These are phyloP conservation scores for Crithidia thermophila DNA, from an alignment of 208 protist genomes.

Conservation along the genomic window DNA sequence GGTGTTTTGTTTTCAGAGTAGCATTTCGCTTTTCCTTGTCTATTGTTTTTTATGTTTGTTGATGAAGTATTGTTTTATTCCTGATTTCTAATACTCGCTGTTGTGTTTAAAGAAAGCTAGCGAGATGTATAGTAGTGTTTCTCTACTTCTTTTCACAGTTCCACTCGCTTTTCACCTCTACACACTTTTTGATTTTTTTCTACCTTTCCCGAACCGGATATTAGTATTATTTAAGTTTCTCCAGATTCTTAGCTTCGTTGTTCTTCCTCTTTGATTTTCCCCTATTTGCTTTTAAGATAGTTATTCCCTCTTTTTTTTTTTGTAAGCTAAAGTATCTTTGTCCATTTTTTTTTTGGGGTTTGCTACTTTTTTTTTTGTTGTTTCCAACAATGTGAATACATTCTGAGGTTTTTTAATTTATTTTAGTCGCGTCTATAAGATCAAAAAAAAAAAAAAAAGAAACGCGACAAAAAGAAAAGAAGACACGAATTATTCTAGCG, in stretches of 20 bases:
- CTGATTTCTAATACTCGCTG: too few relatives aligned
- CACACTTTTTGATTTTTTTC: conserved; percentile 20
- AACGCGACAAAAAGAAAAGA: neutral
- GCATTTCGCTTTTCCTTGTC: too few relatives aligned
- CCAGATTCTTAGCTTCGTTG: neutral
- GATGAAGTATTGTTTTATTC: neutral
- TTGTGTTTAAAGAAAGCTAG: too few relatives aligned
- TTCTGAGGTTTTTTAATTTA: neutral
- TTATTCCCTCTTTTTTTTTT: neutral
- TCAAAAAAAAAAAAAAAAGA: neutral
- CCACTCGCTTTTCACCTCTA: neutral
- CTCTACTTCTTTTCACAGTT: neutral
- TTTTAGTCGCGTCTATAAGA: neutral
- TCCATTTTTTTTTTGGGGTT: conserved; percentile 13
- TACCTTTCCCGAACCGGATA: neutral
- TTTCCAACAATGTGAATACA: conserved; percentile 5
- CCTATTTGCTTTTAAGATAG: neutral
- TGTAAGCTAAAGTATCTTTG: neutral
- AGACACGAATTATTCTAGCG: too few relatives aligned
- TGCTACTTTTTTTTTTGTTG: conserved; percentile 3
- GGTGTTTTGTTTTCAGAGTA: neutral
- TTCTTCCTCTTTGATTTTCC: neutral
- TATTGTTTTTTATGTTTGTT: conserved; percentile 10
- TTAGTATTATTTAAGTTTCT: neutral
- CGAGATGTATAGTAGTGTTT: too few relatives aligned